Percentiles rank a stretch among this genome's conserved stretches.
These are phyloP conservation scores for Mycotypha africana DNA, from an alignment of 371 early-diverging fungal species.

Conservation along the genomic window DNA sequence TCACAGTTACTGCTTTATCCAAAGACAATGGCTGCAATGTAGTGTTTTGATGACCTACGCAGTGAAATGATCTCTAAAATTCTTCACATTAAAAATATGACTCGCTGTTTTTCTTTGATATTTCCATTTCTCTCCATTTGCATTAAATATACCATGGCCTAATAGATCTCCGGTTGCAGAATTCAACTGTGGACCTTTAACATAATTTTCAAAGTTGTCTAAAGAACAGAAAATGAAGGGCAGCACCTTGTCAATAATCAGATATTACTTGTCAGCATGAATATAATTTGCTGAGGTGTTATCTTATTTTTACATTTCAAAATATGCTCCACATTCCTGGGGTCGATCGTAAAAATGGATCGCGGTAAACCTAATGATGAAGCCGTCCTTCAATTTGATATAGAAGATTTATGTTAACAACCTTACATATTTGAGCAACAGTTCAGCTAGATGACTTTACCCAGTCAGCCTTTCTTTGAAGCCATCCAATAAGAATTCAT, in stretches of 20 bases:
- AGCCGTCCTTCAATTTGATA: too few relatives aligned
- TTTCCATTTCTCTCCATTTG: constrained; percentile 63
- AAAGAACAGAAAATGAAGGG: neutral
- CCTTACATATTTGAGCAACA: neutral
- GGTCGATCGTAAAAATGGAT: constrained; percentile 42
- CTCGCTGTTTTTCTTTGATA: constrained; percentile 65
- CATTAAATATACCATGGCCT: constrained; percentile 72
- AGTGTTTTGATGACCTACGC: constrained; percentile 9
- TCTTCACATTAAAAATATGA: constrained; percentile 67
- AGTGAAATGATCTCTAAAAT: constrained; percentile 64
- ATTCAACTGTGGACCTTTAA: constrained; percentile 44
- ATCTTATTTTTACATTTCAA: constrained; percentile 3
- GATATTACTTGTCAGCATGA: too few relatives aligned
- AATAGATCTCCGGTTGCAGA: constrained; percentile 37
- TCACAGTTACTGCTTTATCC: neutral
- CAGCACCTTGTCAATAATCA: too few relatives aligned
- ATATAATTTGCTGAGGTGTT: neutral
- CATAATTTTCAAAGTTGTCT: constrained; percentile 56
- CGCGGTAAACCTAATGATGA: constrained; percentile 1
- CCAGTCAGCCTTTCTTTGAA: too few relatives aligned
- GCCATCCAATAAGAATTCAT: constrained; percentile 15
- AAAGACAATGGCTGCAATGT: too few relatives aligned
- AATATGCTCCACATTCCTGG: constrained; percentile 36
- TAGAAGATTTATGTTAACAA: too few relatives aligned
- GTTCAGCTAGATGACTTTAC: constrained; percentile 11